phyloP scores from a whole-genome alignment of 805 yeast genomes.

The Candida nonsorbophila region DNA sequence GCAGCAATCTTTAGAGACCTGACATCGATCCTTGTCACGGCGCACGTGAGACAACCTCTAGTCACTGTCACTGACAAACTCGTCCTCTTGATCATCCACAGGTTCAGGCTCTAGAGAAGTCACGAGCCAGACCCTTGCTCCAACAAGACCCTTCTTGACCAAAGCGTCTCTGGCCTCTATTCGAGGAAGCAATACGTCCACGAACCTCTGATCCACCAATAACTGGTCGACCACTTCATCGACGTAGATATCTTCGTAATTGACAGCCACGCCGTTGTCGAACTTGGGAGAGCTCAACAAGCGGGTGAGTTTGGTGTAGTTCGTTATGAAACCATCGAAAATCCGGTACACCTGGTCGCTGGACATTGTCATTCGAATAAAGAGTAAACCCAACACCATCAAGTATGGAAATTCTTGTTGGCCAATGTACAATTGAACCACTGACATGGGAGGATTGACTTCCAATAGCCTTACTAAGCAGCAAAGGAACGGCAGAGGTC shows the following conservation, averaged over 20 bases:
- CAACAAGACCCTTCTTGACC: slow-evolving; percentile 37
- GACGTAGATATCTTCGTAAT: slow-evolving; percentile 42
- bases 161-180: slow-evolving; percentile 37
- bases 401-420: slow-evolving; percentile 72
- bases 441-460: slow-evolving; percentile 59
- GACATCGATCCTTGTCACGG: too few relatives aligned
- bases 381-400: slow-evolving; percentile 64
- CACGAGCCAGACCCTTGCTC: slow-evolving; percentile 32
- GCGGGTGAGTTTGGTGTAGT: slow-evolving; percentile 62
- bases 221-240: slow-evolving; percentile 74
- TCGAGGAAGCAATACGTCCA: slow-evolving; percentile 72
- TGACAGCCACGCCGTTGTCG: slow-evolving; percentile 18
- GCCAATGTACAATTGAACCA: slow-evolving; percentile 46
- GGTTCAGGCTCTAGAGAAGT: slow-evolving; percentile 8
- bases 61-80: slow-evolving; percentile 37
- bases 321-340: slow-evolving; percentile 54
- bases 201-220: slow-evolving; percentile 50
- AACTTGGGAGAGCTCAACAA: slow-evolving; percentile 22
- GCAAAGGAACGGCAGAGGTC: slow-evolving; percentile 73
- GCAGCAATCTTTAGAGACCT: too few relatives aligned
- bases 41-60: slow-evolving; percentile 8
- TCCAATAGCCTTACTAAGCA: slow-evolving; percentile 73
- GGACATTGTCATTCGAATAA: slow-evolving; percentile 43
- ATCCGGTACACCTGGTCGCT: slow-evolving; percentile 37
- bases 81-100: slow-evolving; percentile 4